These are phyloP conservation scores for Ophiostoma sp. DNA, from an alignment of 2,329 filamentous ascomycete genomes.

Conservation along the genomic window DNA sequence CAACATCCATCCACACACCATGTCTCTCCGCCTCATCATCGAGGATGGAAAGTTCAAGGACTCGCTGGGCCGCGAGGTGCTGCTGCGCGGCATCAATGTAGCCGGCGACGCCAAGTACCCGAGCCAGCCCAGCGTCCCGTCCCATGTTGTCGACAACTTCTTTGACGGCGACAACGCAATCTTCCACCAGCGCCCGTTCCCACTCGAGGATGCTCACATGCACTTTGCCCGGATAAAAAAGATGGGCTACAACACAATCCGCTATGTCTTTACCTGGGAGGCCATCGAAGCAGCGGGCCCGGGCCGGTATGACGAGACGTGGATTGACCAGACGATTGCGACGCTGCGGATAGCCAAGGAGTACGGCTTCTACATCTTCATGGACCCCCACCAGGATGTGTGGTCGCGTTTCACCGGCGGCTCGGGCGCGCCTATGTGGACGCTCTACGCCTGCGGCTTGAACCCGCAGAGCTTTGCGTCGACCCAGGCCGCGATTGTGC, in stretches of 20 bases:
- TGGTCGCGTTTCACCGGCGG: constrained; percentile 95
- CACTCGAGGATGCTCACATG: constrained; percentile 70
- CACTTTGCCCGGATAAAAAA: constrained; percentile 83
- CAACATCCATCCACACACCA: constrained; percentile 34
- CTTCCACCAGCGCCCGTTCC: constrained; percentile 81
- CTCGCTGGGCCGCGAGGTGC: constrained; percentile 72
- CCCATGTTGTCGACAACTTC: constrained; percentile 71
- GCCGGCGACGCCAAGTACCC: constrained; percentile 88
- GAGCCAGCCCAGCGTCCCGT: constrained; percentile 71
- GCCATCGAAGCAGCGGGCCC: constrained; percentile 92
- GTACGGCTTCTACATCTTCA: constrained; percentile 94
- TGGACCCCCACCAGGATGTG: constrained; percentile 99
- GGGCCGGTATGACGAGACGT: constrained; percentile 87
- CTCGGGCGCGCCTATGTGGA: constrained; percentile 96
- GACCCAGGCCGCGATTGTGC: constrained; percentile 88
- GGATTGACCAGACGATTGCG: constrained; percentile 84
- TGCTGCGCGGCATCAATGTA: constrained; percentile 88
- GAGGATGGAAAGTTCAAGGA: constrained; percentile 85
- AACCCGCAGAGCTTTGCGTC: constrained; percentile 78
- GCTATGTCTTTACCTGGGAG: constrained; percentile 98
- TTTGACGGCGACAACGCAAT: constrained; percentile 89
- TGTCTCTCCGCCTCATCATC: constrained; percentile 75
- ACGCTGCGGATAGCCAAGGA: constrained; percentile 75
- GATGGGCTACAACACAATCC: constrained; percentile 92
- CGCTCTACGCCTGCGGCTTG: constrained; percentile 85